phyloP scores from a whole-genome alignment of 768 basidiomycete genomes.

The Termitomyces sp. region DNA sequence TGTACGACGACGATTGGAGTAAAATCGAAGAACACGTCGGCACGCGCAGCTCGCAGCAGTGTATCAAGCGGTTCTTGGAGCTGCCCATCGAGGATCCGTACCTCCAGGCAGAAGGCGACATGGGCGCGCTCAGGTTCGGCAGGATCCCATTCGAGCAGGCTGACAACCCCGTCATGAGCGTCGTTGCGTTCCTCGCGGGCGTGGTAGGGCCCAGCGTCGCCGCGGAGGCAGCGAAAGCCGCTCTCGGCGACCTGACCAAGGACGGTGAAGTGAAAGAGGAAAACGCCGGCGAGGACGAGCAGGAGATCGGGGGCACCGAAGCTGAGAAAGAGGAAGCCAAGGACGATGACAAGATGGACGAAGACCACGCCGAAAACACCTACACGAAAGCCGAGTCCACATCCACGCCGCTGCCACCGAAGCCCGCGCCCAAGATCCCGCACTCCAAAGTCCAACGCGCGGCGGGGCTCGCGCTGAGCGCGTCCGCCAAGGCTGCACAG shows the following conservation, averaged over 20 bases:
- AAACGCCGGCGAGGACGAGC: conserved; percentile 19
- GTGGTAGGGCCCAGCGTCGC: conserved; percentile 89
- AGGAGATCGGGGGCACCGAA: conserved; percentile 7
- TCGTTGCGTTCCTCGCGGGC: conserved; percentile 93
- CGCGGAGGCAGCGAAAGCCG: conserved; percentile 89
- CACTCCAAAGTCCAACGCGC: conserved; percentile 78
- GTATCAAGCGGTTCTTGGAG: conserved; percentile 91
- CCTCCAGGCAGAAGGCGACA: conserved; percentile 66
- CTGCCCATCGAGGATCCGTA: conserved; percentile 97
- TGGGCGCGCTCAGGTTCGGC: conserved; percentile 71
- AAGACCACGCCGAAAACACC: conserved; percentile 25
- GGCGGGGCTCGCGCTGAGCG: conserved; percentile 80
- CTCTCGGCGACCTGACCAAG: conserved; percentile 70
- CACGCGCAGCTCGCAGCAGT: conserved; percentile 88
- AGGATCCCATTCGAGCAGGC: conserved; percentile 88
- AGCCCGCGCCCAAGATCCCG: conserved; percentile 40
- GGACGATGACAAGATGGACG: conserved; percentile 42
- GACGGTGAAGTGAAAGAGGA: conserved; percentile 26
- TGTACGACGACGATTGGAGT: conserved; percentile 98
- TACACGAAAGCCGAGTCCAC: conserved; percentile 16
- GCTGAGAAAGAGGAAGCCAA: conserved; percentile 19
- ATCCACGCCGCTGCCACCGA: conserved; percentile 28
- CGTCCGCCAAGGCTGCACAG: conserved; percentile 82
- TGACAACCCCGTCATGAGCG: conserved; percentile 98
- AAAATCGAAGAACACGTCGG: conserved; percentile 91